phyloP scores from a whole-genome alignment of 2,329 filamentous ascomycete species.

The Fusarium sublunatum region DNA sequence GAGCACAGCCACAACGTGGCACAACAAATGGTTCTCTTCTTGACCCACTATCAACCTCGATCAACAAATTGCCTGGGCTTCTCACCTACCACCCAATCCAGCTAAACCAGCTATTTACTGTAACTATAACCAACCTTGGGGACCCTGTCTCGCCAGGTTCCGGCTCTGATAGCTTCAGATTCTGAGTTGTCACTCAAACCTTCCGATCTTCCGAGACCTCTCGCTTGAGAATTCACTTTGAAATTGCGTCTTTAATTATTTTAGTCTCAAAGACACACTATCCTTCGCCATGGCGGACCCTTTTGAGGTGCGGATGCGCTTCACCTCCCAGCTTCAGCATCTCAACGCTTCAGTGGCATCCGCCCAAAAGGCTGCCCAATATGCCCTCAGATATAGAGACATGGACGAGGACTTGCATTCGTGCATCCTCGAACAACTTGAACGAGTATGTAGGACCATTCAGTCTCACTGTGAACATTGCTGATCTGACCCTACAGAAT shows the following conservation, averaged over 20 bases:
- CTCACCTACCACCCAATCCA: constrained; percentile 23
- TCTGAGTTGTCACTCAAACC: constrained; percentile 19
- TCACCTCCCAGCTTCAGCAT: constrained; percentile 88
- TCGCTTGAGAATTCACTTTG: not conserved
- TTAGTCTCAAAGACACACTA: not conserved
- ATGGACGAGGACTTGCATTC: constrained; percentile 98
- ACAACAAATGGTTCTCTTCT: not conserved
- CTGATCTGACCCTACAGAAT: constrained; percentile 64
- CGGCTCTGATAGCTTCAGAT: constrained; percentile 34
- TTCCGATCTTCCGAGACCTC: constrained; percentile 24
- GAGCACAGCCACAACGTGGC: constrained; percentile 38
- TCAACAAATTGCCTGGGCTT: constrained; percentile 28
- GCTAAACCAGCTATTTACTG: constrained; percentile 20
- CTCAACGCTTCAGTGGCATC: constrained; percentile 91
- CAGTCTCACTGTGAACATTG: constrained; percentile 1
- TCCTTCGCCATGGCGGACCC: constrained; percentile 73
- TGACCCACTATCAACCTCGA: constrained; percentile 39
- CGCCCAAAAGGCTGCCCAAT: constrained; percentile 91
- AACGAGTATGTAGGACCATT: constrained; percentile 66
- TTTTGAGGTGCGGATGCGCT: constrained; percentile 98
- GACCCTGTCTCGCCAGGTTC: constrained; percentile 17
- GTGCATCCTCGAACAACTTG: constrained; percentile 95
- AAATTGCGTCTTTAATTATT: not conserved
- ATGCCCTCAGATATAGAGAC: constrained; percentile 92
- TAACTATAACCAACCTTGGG: constrained; percentile 16